phyloP scores from a whole-genome alignment of 805 yeast genomes.

The Yamadazyma ubonensis region DNA sequence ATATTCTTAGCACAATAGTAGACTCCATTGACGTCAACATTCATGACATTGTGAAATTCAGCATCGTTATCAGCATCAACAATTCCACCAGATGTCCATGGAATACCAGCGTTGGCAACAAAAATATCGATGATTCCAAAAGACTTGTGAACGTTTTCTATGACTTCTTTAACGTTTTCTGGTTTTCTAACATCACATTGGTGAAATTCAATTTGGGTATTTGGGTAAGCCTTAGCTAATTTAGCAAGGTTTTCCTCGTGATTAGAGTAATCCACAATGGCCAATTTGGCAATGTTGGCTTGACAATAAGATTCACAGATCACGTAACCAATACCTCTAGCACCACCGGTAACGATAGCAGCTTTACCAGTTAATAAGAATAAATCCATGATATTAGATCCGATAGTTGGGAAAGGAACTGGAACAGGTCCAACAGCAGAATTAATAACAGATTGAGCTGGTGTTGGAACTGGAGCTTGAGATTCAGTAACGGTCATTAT shows the following conservation, averaged over 20 bases:
- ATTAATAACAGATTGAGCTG: conserved; percentile 28
- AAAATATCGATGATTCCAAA: conserved; percentile 42
- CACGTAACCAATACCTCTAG: conserved; percentile 38
- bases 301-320: conserved; percentile 39
- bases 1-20: conserved; percentile 75
- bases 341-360: conserved; percentile 39
- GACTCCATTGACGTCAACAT: conserved; percentile 76
- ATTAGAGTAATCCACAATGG: conserved; percentile 40
- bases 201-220: conserved; percentile 30
- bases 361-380: conserved; percentile 31
- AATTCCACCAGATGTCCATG: conserved; percentile 46
- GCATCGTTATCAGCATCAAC: conserved; percentile 45
- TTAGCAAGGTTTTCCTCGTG: conserved; percentile 27
- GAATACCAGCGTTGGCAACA: conserved; percentile 49
- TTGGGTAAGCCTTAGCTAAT: conserved; percentile 30
- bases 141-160: conserved; percentile 28
- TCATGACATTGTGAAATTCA: conserved; percentile 71
- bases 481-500: conserved; percentile 21
- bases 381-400: conserved; percentile 27
- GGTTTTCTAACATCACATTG: conserved; percentile 41
- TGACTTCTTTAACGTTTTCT: conserved; percentile 35
- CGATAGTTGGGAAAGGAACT: conserved; percentile 31
- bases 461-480: no score
- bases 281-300: conserved; percentile 36
- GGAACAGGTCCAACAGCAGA: conserved; percentile 40